Conservation (phyloP, 768 basidiomycete genomes). For the Dacryopinax spathularia region DNA sequence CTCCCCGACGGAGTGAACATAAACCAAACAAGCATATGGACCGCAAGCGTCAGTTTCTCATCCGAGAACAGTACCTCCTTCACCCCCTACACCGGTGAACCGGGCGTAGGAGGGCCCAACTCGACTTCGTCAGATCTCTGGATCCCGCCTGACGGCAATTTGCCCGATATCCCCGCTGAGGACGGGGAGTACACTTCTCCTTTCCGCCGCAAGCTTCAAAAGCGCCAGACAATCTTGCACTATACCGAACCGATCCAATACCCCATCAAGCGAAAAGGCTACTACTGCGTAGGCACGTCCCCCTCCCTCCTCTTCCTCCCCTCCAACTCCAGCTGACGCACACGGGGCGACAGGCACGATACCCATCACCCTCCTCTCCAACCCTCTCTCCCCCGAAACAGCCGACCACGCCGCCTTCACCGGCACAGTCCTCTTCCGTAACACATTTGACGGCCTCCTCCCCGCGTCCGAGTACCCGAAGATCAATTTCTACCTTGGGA, state of each 20-base stretch:
- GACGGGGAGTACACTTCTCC: not conserved
- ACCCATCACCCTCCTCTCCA: slow-evolving; percentile 65
- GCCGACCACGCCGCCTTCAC: slow-evolving; percentile 64
- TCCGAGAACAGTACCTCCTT: slow-evolving; percentile 14
- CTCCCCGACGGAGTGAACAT: slow-evolving; percentile 47
- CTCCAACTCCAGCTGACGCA: not conserved
- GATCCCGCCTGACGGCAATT: slow-evolving; percentile 33
- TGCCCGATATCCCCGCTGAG: not conserved
- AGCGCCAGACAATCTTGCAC: slow-evolving; percentile 31
- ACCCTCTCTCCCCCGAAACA: slow-evolving; percentile 27
- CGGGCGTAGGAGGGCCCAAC: not conserved
- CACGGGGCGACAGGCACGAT: slow-evolving; percentile 46
- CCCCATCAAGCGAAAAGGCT: slow-evolving; percentile 71
- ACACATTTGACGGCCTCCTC: slow-evolving; percentile 75
- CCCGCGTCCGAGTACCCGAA: slow-evolving; percentile 94
- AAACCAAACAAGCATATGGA: slow-evolving; percentile 77
- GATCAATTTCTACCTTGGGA: slow-evolving; percentile 77
- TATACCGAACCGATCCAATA: slow-evolving; percentile 72
- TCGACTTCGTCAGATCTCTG: not conserved
- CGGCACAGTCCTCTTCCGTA: slow-evolving; percentile 71
- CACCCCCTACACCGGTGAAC: not conserved
- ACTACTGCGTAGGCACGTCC: slow-evolving; percentile 82
- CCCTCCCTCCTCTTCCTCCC: not conserved
- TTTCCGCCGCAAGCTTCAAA: not conserved
- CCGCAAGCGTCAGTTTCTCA: slow-evolving; percentile 56